phyloP scores from a whole-genome alignment of 225 moss, liverwort and hornwort species.

The Bryum argenteum region DNA sequence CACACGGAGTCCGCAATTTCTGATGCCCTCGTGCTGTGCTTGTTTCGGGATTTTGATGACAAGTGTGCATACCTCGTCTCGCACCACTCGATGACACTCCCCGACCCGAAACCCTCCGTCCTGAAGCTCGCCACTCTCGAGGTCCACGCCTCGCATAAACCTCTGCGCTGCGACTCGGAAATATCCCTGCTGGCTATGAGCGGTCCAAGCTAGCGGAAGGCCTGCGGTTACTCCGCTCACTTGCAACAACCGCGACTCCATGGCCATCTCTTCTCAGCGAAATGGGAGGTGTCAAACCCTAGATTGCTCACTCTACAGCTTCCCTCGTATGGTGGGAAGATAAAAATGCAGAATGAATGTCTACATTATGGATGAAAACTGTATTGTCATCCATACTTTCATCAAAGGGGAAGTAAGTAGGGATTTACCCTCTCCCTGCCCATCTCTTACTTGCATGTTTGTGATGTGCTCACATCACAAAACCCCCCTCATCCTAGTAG shows the following conservation, averaged over 20 bases:
- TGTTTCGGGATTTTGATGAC: background rate
- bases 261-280: conserved; percentile 40
- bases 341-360: too few species aligned
- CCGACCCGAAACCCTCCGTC: conserved; percentile 28
- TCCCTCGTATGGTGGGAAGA: too few species aligned
- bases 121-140: conserved; percentile 20
- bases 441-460: too few species aligned
- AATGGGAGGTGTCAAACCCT: too few species aligned
- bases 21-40: background rate
- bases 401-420: too few species aligned
- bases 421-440: too few species aligned
- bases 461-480: too few species aligned
- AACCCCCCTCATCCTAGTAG: too few species aligned
- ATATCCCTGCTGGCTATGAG: conserved; percentile 22
- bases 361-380: too few species aligned
- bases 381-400: too few species aligned
- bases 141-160: conserved; percentile 39
- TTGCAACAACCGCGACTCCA: conserved; percentile 56
- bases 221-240: conserved; percentile 21
- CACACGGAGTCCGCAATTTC: background rate
- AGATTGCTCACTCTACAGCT: too few species aligned
- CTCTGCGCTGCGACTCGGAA: conserved; percentile 43
- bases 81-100: conserved; percentile 27
- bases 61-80: conserved; percentile 28
- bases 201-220: conserved; percentile 22